A percentile compares a stretch with the other conserved stretches of the same genome.
These are phyloP conservation scores for Crithidia bombi DNA, from an alignment of 208 protist genomes.

Conservation along the genomic window DNA sequence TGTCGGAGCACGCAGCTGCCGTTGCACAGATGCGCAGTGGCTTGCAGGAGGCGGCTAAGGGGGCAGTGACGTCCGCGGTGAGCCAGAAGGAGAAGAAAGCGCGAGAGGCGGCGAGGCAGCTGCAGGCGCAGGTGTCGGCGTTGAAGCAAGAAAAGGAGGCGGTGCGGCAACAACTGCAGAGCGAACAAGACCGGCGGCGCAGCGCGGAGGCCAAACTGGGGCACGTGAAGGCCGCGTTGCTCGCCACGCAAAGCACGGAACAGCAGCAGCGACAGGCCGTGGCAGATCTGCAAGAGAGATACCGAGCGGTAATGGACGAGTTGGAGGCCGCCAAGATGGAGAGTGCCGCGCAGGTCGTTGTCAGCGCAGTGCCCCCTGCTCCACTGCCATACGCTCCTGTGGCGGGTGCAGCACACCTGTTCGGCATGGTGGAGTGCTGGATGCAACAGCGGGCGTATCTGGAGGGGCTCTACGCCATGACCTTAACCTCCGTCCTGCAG, in stretches of 20 bases:
- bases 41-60: conserved; percentile 15
- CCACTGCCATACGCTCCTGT: not conserved
- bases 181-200: conserved; percentile 13
- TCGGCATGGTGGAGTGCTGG: conserved; percentile 11
- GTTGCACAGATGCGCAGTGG: conserved; percentile 6
- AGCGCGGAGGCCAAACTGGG: conserved; percentile 19
- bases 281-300: not conserved
- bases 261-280: conserved; percentile 18
- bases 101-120: conserved; percentile 22
- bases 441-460: conserved; percentile 20
- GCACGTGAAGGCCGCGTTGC: conserved; percentile 7
- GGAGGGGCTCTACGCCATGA: conserved; percentile 24
- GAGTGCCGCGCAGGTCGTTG: not conserved
- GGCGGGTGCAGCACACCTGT: not conserved
- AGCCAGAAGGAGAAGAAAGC: conserved; percentile 16
- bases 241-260: not conserved
- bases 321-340: not conserved
- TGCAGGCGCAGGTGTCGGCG: conserved; percentile 5
- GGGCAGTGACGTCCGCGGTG: conserved; percentile 7
- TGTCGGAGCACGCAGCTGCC: conserved; percentile 20
- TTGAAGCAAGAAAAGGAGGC: conserved; percentile 30
- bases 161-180: conserved; percentile 30
- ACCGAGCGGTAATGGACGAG: conserved; percentile 1
- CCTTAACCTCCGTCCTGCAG: conserved; percentile 19
- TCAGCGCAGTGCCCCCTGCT: not conserved